phyloP scores from a whole-genome alignment of 805 yeast genomes.

The Saccharomycopsis fodiens region DNA sequence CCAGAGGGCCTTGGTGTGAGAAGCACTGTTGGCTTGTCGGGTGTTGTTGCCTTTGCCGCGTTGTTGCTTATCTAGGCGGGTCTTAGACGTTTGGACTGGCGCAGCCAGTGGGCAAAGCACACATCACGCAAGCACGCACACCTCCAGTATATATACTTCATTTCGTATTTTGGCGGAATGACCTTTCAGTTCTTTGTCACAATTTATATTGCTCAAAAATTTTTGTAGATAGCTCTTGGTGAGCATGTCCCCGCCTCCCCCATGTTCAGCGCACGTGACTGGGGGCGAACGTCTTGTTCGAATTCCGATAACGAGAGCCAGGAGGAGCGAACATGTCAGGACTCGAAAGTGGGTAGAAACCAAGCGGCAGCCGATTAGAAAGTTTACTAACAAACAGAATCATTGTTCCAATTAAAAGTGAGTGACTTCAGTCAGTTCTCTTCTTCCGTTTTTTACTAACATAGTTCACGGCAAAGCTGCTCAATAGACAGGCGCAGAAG shows the following conservation, averaged over 20 bases:
- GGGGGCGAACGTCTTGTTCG: neutral
- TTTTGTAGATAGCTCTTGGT: no score
- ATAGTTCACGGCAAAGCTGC: conserved; percentile 86
- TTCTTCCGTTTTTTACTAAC: conserved; percentile 16
- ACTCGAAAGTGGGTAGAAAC: neutral
- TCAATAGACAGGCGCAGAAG: conserved; percentile 80
- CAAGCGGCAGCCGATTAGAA: neutral
- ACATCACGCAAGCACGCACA: no score
- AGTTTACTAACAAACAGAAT: conserved; percentile 30
- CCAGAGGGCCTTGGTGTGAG: conserved; percentile 16
- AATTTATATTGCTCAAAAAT: no score
- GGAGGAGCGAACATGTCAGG: neutral
- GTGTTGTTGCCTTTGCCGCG: conserved; percentile 15
- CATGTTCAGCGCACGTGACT: no score
- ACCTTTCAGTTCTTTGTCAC: no score
- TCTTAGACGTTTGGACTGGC: no score
- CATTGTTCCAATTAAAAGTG: conserved; percentile 56
- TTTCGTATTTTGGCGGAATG: no score
- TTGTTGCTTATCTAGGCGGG: conserved; percentile 1
- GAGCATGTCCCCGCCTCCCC: no score
- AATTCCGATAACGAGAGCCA: neutral
- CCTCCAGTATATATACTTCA: no score
- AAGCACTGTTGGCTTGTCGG: conserved; percentile 7
- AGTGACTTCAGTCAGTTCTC: conserved; percentile 17
- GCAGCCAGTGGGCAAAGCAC: no score